These are phyloP conservation scores for Lentinula guzmanii DNA, from an alignment of 768 basidiomycete species.

Conservation along the genomic window DNA sequence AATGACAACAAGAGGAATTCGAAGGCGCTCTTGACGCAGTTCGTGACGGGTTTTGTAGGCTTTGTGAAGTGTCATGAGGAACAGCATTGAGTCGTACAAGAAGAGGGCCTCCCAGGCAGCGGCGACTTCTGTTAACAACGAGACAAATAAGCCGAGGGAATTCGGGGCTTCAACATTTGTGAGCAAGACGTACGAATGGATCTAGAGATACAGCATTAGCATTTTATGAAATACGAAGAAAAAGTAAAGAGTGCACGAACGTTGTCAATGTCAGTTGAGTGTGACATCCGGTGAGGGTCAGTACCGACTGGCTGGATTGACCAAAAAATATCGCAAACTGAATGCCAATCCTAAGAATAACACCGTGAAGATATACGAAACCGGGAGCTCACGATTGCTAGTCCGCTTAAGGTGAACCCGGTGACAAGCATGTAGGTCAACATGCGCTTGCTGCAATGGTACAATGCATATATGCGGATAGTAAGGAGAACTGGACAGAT, in stretches of 20 bases:
- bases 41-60: slow-evolving; percentile 6
- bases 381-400: neutral
- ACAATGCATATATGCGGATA: slow-evolving; percentile 6
- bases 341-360: neutral
- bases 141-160: neutral
- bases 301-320: neutral
- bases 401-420: neutral
- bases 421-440: neutral
- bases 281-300: slow-evolving; percentile 1
- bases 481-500: slow-evolving; percentile 3
- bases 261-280: neutral
- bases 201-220: neutral
- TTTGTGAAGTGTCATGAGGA: slow-evolving; percentile 4
- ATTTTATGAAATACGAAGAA: neutral
- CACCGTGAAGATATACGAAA: neutral
- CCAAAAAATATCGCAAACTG: slow-evolving; percentile 7
- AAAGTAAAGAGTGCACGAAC: neutral
- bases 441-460: slow-evolving; percentile 3
- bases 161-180: neutral
- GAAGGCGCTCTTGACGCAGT: neutral
- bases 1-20: neutral
- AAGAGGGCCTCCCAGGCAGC: slow-evolving; percentile 8
- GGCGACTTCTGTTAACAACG: neutral
- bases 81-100: slow-evolving; percentile 6
- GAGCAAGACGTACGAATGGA: neutral